Evolutionary conservation across 768 basidiomycete species (phyloP).

Genomic region (Crassisporium funariophilum): DNA sequence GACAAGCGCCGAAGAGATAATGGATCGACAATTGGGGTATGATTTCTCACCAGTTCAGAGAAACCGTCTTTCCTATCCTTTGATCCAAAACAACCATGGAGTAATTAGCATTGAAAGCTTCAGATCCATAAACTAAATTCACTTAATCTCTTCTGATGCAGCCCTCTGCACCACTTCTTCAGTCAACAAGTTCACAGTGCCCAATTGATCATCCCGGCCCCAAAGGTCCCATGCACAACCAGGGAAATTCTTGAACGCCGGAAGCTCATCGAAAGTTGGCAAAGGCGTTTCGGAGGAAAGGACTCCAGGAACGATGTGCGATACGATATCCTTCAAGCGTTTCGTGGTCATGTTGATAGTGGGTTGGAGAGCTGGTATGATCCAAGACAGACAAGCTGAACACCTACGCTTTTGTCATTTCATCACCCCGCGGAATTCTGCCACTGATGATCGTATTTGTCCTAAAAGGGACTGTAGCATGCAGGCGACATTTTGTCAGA

Average conservation of each 20-base stretch:
- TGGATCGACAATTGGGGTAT: not conserved
- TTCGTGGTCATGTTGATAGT: constrained; percentile 28
- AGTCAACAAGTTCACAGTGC: constrained; percentile 67
- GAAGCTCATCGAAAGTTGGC: constrained; percentile 40
- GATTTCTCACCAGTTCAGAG: constrained; percentile 59
- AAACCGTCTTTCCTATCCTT: constrained; percentile 56
- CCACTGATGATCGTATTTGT: not conserved
- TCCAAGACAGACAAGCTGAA: not conserved
- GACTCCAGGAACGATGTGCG: constrained; percentile 23
- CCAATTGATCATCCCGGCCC: constrained; percentile 66
- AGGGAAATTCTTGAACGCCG: constrained; percentile 50
- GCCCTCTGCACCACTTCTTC: constrained; percentile 61
- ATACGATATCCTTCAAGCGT: constrained; percentile 30
- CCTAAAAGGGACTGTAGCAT: not conserved
- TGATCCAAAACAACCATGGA: too few relatives aligned
- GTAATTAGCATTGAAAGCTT: too few relatives aligned
- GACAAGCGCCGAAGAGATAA: not conserved
- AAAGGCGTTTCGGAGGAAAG: constrained; percentile 18
- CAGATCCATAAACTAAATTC: constrained; percentile 8
- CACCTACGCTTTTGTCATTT: not conserved
- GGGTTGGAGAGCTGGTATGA: not conserved
- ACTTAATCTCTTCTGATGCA: constrained; percentile 58
- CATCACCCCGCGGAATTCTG: not conserved
- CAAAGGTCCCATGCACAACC: constrained; percentile 75
- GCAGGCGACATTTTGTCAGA: constrained; percentile 8